Base-by-base conservation (phyloP, 192 early-diverging fungal species). In the Linderina pennispora region DNA sequence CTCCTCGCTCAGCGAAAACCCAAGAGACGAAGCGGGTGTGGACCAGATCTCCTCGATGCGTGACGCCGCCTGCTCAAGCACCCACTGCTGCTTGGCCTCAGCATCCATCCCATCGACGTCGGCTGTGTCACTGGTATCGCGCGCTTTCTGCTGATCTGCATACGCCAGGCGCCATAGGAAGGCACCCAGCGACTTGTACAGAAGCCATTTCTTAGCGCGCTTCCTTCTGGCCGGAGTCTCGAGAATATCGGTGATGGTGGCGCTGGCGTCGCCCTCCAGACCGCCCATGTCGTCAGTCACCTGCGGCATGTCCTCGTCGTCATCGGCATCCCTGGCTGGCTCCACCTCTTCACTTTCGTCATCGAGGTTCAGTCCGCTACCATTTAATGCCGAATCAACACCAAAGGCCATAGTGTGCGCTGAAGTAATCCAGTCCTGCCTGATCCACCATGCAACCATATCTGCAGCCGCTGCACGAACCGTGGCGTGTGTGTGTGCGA, bases 401-500 rank as follows among this genome's bases (percentile, higher is more conserved):
- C 56, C 58, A 16, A 61, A 21, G 9, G 59, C 65, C 6, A 44
- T 19, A 1, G 49, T 48, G 22, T 47, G 50, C n/a, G 65, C 56
- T 2, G 64, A 53, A 1, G 62, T 39, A 5, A 74, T 17, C 53
- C 70, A 77, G 18, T 76, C 74, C 8, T 70, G 62, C 40, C 39
- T 43, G 40, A 72, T 49, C 50, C 79, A 75, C 62, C 69, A 58
- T 0, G 64, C 56, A 4, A 83, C 74, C 41, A 86, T 77, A 28
- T 80, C 75, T 1, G 86, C 80, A 2, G 85, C 71, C 0, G 75
- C 60, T 11, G 77, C 81, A 5, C 91, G 79, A 20, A 91, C 72
- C 41, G 78, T 70, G 14, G 76, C 49, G 23, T 89, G 78, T 10
- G 77, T 81, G 25, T 79, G 82, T 48, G 86, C 82, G n/a, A 94